A percentile compares a stretch with the other conserved stretches of the same genome.
Conservation (phyloP, 805 yeast species). For the Scheffersomyces lignosus region DNA sequence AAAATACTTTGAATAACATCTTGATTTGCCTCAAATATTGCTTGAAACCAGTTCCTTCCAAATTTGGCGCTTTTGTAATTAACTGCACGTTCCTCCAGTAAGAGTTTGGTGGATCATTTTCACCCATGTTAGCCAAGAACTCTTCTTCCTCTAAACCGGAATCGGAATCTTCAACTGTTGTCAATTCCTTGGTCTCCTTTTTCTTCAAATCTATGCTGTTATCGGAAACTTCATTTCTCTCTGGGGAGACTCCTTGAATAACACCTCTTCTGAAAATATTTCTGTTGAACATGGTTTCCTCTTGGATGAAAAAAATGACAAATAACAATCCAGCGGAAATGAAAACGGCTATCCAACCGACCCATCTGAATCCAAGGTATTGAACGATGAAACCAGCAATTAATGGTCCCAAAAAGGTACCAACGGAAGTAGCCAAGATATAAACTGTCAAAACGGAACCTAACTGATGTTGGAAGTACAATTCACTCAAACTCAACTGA, state of each 20-base stretch:
- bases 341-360: slow-evolving; percentile 67
- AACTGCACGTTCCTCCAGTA: slow-evolving; percentile 49
- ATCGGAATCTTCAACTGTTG: slow-evolving; percentile 3
- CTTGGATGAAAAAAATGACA: slow-evolving; percentile 59
- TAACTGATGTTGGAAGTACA: slow-evolving; percentile 75
- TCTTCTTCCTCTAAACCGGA: slow-evolving; percentile 39
- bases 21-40: slow-evolving; percentile 58
- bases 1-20: slow-evolving; percentile 54
- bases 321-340: slow-evolving; percentile 44
- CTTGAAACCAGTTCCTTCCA: slow-evolving; percentile 63
- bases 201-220: slow-evolving; percentile 4
- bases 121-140: not conserved
- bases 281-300: slow-evolving; percentile 71
- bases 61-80: slow-evolving; percentile 57
- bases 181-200: slow-evolving; percentile 1
- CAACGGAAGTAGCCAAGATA: slow-evolving; percentile 71
- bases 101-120: slow-evolving; percentile 20
- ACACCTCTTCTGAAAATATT: slow-evolving; percentile 12
- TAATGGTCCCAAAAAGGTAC: slow-evolving; percentile 78
- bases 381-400: slow-evolving; percentile 73
- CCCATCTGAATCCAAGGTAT: slow-evolving; percentile 72
- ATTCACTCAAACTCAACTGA: slow-evolving; percentile 67
- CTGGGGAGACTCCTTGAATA: not conserved
- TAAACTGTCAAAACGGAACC: slow-evolving; percentile 72
- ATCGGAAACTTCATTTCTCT: not conserved